Conservation (phyloP, 768 basidiomycete genomes). For the Podaxis mareebaensis region DNA sequence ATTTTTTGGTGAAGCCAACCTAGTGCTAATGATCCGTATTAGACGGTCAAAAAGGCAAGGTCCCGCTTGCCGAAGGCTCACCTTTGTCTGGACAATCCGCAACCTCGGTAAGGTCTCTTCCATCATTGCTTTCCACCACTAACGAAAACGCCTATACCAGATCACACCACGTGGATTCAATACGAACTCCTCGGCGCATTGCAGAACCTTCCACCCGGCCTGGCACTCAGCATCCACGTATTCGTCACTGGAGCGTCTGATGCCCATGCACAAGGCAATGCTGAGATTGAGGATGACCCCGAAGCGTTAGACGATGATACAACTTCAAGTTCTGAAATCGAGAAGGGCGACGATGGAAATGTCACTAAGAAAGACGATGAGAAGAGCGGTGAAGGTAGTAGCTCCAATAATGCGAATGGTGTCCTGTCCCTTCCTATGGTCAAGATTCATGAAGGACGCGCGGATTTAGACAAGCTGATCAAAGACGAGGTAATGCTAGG, state of each 20-base stretch:
- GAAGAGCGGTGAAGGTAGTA: conserved; percentile 19
- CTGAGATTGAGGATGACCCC: conserved; percentile 14
- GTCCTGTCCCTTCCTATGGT: conserved; percentile 3
- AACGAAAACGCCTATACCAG: conserved; percentile 18
- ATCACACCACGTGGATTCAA: conserved; percentile 48
- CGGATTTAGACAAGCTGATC: conserved; percentile 40
- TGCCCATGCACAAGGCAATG: not conserved
- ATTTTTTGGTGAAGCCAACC: not conserved
- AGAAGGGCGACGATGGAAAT: conserved; percentile 21
- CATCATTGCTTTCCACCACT: not conserved
- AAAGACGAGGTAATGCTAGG: conserved; percentile 34
- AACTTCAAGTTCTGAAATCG: not conserved
- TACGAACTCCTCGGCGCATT: conserved; percentile 35
- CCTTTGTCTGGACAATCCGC: conserved; percentile 48
- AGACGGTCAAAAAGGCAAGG: conserved; percentile 28
- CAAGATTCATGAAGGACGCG: conserved; percentile 29
- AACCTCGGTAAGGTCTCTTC: conserved; percentile 31
- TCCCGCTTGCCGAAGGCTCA: conserved; percentile 30
- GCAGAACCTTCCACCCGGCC: conserved; percentile 25
- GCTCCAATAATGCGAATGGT: conserved; percentile 5
- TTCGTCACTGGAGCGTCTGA: conserved; percentile 35
- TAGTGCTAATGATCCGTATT: not conserved
- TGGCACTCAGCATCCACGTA: conserved; percentile 40
- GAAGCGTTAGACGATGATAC: conserved; percentile 26
- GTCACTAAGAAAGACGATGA: conserved; percentile 17